These are phyloP conservation scores for Sphaerulina vaccinii DNA, from an alignment of 2,329 filamentous ascomycete species.

Conservation along the genomic window DNA sequence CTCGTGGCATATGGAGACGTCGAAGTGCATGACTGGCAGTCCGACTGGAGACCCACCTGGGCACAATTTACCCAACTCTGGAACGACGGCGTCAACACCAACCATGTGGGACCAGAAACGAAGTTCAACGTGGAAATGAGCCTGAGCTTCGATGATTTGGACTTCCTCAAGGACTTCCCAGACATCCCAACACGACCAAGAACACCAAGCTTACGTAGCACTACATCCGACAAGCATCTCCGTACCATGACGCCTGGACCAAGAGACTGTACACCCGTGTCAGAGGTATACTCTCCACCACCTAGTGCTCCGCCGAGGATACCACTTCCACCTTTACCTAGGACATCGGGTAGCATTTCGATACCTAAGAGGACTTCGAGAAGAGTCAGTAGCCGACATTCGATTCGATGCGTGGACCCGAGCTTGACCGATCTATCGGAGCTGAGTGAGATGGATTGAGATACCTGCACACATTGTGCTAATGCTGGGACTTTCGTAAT, in stretches of 20 bases:
- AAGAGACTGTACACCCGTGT: background rate
- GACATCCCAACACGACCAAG: background rate
- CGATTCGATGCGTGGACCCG: slow-evolving; percentile 14
- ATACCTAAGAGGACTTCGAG: slow-evolving; percentile 3
- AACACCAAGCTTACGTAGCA: slow-evolving; percentile 5
- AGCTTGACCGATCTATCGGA: slow-evolving; percentile 9
- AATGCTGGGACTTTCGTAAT: too few species aligned
- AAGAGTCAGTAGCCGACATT: slow-evolving; percentile 14
- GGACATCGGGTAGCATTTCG: slow-evolving; percentile 1
- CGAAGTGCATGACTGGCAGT: slow-evolving; percentile 19
- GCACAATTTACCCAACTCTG: slow-evolving; percentile 20
- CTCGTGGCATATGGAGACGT: slow-evolving; percentile 20
- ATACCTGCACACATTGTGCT: too few species aligned
- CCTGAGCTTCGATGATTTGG: slow-evolving; percentile 11
- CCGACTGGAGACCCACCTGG: slow-evolving; percentile 20
- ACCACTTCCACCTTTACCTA: slow-evolving; percentile 5
- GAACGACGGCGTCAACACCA: slow-evolving; percentile 19
- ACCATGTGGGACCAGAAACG: slow-evolving; percentile 11
- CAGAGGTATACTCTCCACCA: slow-evolving; percentile 3
- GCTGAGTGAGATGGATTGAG: background rate
- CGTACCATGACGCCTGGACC: background rate
- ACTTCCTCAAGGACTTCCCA: slow-evolving; percentile 4
- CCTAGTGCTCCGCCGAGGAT: slow-evolving; percentile 5
- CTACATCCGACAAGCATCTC: background rate
- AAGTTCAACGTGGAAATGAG: slow-evolving; percentile 18